phyloP scores from a whole-genome alignment of 768 basidiomycete species.

The Rhodotorula graminis region DNA sequence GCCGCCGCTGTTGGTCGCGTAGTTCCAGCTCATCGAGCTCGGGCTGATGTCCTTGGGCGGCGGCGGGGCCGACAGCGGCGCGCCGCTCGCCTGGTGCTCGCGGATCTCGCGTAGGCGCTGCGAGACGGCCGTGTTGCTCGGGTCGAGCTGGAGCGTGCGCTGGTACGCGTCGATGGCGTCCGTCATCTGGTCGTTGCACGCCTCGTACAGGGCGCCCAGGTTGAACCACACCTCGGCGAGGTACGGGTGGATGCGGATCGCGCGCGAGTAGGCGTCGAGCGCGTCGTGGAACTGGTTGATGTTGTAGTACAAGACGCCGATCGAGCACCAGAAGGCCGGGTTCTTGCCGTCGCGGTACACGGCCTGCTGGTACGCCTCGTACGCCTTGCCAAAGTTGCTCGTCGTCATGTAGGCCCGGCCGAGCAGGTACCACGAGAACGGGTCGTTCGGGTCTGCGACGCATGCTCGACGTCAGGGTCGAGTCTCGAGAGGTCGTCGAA shows the following conservation, averaged over 20 bases:
- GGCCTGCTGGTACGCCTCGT: conserved; percentile 98
- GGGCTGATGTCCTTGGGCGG: conserved; percentile 41
- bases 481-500: no score
- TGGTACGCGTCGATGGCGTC: conserved; percentile 99
- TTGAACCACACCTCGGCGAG: conserved; percentile 95
- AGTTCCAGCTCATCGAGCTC: conserved; percentile 35
- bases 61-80: conserved; percentile 31
- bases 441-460: conserved; percentile 77
- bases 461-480: background rate
- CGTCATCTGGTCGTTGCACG: conserved; percentile 96
- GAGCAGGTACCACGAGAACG: conserved; percentile 97
- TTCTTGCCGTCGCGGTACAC: conserved; percentile 98
- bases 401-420: conserved; percentile 98
- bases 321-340: conserved; percentile 99
- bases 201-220: conserved; percentile 91
- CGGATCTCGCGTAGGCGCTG: conserved; percentile 48
- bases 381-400: conserved; percentile 98
- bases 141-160: conserved; percentile 88
- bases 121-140: conserved; percentile 72
- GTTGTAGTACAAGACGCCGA: conserved; percentile 98
- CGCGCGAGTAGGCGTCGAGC: conserved; percentile 95
- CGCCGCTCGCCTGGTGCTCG: conserved; percentile 36
- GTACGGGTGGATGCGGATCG: conserved; percentile 97
- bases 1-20: conserved; percentile 34
- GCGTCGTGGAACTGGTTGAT: conserved; percentile 99